Evolutionary conservation across 192 early-diverging fungal genomes (phyloP), one percentile per base, ranked within the genome.

Genomic region (Coemansia sp.): DNA sequence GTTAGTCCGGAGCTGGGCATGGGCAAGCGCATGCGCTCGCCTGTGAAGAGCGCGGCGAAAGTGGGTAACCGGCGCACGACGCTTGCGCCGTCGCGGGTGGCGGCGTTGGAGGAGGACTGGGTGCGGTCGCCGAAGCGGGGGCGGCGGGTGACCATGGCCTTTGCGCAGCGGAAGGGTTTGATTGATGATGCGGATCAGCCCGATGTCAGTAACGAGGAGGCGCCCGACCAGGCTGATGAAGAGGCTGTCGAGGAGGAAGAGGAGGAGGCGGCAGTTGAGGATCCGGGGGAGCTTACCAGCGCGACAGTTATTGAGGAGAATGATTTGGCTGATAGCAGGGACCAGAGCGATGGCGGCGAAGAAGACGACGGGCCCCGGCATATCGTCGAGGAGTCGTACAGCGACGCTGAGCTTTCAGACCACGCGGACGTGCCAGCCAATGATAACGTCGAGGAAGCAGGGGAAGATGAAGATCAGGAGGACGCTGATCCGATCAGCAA

Each of bases 91-190:
- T 32, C 43, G 28, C 59, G 48, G 54, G 29, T 62, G 52, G 45
- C 24, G 19, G 45, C 24, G 19, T 6, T 16, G 5, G 64, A 63
- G 14, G 30, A 56, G 11, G 29, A 44, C 7, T 75, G 72, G 72
- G 54, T 75, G 40, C 55, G 35, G 23, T 75, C 72, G 16, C 72
- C 72, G 7, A 60, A 60, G 33, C 59, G 54, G 48, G 54, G 49
- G 14, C 58, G 72, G 19, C 49, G 72, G 24, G 59, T 65, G 0
- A 75, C 72, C 4, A 75, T 65, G 65, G 66, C 62, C 11, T 62
- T 63, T 58, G 24, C 60, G 35, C 35, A 40, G 35, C 12, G 35
- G n/a, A 40, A 40, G 35, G n/a, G 35, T 9, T 11, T n/a, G 35
- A 16, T 40, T 40, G 35, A 40, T 40, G 35, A 12, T n/a, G n/a